Conservation (phyloP, 139 green algal genomes). For the Tetraselmis striata region DNA sequence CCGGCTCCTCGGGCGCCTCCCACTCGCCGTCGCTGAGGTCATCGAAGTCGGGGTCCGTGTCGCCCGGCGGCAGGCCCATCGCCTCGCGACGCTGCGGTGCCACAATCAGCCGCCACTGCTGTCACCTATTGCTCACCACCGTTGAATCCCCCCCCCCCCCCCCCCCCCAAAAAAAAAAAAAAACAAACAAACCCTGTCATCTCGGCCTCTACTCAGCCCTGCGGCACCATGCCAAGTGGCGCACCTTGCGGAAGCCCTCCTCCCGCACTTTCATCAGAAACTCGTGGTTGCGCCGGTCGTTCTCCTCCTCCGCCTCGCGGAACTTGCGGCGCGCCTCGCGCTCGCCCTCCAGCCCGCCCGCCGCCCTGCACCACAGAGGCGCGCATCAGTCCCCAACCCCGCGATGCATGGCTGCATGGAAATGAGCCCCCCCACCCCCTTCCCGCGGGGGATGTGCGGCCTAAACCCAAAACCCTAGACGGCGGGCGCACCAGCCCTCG, state of each 20-base stretch:
- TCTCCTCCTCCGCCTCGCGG: conserved; percentile 41
- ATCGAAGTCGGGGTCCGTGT: conserved; percentile 72
- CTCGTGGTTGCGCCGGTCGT: conserved; percentile 57
- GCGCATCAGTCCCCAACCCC: background rate
- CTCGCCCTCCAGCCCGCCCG: conserved; percentile 69
- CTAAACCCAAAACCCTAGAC: too few relatives aligned
- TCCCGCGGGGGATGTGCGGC: too few relatives aligned
- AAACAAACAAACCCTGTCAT: too few relatives aligned
- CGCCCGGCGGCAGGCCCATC: conserved; percentile 55
- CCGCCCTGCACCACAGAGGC: conserved; percentile 23
- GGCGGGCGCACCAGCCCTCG: conserved; percentile 60
- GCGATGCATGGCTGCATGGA: background rate
- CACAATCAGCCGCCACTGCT: too few relatives aligned
- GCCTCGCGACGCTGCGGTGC: conserved; percentile 49
- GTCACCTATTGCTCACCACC: too few relatives aligned
- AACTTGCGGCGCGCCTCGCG: conserved; percentile 47
- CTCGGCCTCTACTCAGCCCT: background rate
- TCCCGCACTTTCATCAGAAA: conserved; percentile 52
- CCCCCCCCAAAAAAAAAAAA: too few relatives aligned
- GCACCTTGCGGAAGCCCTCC: conserved; percentile 56
- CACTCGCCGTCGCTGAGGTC: conserved; percentile 27
- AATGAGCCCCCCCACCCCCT: too few relatives aligned
- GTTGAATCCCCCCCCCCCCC: too few relatives aligned
- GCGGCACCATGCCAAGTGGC: too few relatives aligned
- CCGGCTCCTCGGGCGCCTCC: conserved; percentile 34